Base-by-base conservation (phyloP, 805 yeast species). In the Ascoidea rubescens region DNA sequence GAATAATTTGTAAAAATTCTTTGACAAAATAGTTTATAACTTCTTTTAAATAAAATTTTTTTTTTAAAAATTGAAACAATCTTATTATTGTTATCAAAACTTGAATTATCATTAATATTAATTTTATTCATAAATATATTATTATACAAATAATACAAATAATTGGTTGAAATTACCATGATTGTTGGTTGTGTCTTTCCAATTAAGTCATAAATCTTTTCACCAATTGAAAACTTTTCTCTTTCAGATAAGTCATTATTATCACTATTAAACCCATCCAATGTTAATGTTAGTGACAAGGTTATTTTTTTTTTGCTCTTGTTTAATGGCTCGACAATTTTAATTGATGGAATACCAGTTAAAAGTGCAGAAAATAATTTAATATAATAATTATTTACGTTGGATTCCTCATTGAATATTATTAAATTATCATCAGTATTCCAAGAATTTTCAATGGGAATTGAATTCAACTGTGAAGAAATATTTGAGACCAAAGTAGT, bases 381-480 rank as follows among this genome's bases (percentile, higher is more conserved):
- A 45, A 46, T 48, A 46, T 47, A 47, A 37, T 10, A 37, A 31
- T 51, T 31, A 8, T 31, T 32, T n/a, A 50, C 32, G 46, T 45
- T 44, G 5, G 58, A 55, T 14, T 52, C 52, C n/a, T 47, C 49
- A 21, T 46, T 44, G 30, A 50, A 48, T 8, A 55, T 21, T 17
- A 49, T 17, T 17, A 55, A 33, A n/a, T 49, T 49, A 31, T 55
- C 54, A 31, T 28, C 16, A 5, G 45, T 32, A 16, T 33, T 47
- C 58, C 58, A 55, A 8, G 33, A 48, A n/a, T 51, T 48, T 10
- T 45, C 50, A 14, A 30, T 17, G 6, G 58, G 56, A 4, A 55
- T 4, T 14, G 21, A 33, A 46, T 54, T 55, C 32, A 55, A 30
- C 31, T 55, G 54, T 21, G 49, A 31, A n/a, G 58, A 55, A n/a